Conservation (phyloP, 2,329 filamentous ascomycete species). For the Gaeumannomyces tritici region DNA sequence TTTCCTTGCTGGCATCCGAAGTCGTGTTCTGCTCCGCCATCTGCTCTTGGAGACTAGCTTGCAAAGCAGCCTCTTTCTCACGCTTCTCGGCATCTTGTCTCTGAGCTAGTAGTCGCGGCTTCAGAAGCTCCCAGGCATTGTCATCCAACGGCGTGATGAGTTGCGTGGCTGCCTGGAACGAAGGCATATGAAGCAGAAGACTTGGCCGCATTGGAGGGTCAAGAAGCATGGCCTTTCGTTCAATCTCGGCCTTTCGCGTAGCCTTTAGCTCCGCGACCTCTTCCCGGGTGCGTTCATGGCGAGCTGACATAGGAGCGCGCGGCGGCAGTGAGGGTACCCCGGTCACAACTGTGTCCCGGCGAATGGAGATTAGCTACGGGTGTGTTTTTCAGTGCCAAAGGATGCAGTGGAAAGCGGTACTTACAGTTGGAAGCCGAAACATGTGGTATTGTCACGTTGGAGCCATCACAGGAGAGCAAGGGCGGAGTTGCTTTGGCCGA, state of each 20-base stretch:
- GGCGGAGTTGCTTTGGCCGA: background rate
- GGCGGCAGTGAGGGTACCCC: constrained; percentile 1
- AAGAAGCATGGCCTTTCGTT: constrained; percentile 56
- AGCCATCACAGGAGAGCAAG: background rate
- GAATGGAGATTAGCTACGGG: background rate
- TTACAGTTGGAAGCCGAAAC: background rate
- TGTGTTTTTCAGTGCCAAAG: background rate
- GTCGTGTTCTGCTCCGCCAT: constrained; percentile 10
- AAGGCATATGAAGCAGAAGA: constrained; percentile 59
- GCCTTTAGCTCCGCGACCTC: constrained; percentile 57
- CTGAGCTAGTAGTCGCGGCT: constrained; percentile 57
- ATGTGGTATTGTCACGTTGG: background rate
- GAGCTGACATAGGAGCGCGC: constrained; percentile 4
- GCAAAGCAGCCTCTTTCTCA: constrained; percentile 29
- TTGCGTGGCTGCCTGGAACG: constrained; percentile 65
- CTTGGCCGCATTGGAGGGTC: constrained; percentile 54
- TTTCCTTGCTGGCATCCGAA: constrained; percentile 30
- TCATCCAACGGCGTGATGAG: constrained; percentile 61
- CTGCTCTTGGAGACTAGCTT: constrained; percentile 11
- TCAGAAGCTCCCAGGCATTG: constrained; percentile 58
- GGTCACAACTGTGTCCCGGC: background rate
- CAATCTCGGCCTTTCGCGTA: constrained; percentile 58
- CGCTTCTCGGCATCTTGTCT: constrained; percentile 53
- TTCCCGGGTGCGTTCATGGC: constrained; percentile 45
- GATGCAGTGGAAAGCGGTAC: background rate